Evolutionary conservation across 352 stramenopile genomes (phyloP).

Genomic region (Phytophthora pini): DNA sequence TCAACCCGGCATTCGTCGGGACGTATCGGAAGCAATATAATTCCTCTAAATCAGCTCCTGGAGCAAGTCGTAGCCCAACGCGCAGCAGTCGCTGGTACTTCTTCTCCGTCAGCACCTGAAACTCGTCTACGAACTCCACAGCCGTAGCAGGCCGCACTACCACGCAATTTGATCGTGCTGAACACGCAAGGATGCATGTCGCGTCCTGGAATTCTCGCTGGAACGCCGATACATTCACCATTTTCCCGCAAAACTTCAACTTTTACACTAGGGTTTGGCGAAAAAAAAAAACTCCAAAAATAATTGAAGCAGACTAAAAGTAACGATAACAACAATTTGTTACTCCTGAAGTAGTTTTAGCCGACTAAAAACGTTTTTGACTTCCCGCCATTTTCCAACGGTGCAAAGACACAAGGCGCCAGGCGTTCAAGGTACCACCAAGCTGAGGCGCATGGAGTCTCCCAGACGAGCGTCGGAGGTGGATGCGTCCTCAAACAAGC

Average conservation of each 20-base stretch:
- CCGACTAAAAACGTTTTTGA: too few species aligned
- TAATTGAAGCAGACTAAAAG: too few species aligned
- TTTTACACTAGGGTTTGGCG: too few species aligned
- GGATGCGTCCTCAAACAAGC: conserved; percentile 27
- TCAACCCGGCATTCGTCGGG: conserved; percentile 23
- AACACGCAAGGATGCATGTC: background rate
- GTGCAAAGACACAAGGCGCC: too few species aligned
- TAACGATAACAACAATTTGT: too few species aligned
- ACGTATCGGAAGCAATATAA: conserved; percentile 50
- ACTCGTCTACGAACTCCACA: conserved; percentile 24
- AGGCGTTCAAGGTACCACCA: too few species aligned
- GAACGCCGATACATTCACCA: too few species aligned
- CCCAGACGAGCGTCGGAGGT: background rate
- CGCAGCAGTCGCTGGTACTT: conserved; percentile 34
- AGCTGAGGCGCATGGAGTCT: conserved; percentile 11
- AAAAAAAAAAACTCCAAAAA: too few species aligned
- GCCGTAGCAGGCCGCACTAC: conserved; percentile 21
- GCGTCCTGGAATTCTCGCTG: conserved; percentile 4
- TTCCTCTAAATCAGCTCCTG: conserved; percentile 27
- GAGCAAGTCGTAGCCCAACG: conserved; percentile 34
- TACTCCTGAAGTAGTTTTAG: too few species aligned
- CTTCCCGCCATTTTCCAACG: too few species aligned
- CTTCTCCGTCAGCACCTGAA: conserved; percentile 35
- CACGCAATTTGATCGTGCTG: background rate
- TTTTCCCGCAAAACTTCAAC: too few species aligned